These are phyloP conservation scores for Stachybotrys chartarum DNA, from an alignment of 2,329 filamentous ascomycete species.

Conservation along the genomic window DNA sequence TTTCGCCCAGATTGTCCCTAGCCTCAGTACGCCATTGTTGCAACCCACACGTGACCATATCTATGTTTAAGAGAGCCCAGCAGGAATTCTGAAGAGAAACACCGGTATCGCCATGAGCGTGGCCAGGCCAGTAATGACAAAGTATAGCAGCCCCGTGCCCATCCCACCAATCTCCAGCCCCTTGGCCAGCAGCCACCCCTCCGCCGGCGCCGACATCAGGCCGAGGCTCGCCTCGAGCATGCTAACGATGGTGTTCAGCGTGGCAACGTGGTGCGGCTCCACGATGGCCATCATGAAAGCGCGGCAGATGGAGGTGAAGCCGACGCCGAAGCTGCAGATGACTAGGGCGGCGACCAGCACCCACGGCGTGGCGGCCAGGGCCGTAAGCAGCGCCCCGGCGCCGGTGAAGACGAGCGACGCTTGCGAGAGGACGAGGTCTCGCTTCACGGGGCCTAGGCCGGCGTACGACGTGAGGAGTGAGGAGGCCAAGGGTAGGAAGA, in stretches of 20 bases:
- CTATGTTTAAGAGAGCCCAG: conserved; percentile 1
- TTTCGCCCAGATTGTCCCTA: no score
- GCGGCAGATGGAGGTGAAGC: conserved; percentile 34
- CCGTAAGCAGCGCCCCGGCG: conserved; percentile 28
- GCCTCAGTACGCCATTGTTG: neutral
- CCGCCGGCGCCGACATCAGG: conserved; percentile 36
- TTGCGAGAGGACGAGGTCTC: conserved; percentile 33
- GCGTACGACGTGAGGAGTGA: conserved; percentile 20
- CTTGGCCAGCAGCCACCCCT: conserved; percentile 37
- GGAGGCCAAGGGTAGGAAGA: conserved; percentile 28
- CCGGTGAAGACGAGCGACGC: conserved; percentile 21
- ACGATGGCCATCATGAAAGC: conserved; percentile 46
- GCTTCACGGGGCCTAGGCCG: conserved; percentile 22
- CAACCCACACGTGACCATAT: conserved; percentile 10
- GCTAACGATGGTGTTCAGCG: conserved; percentile 44
- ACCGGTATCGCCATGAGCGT: conserved; percentile 19
- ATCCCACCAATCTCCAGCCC: conserved; percentile 38
- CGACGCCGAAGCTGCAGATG: conserved; percentile 36
- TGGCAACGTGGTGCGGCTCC: conserved; percentile 44
- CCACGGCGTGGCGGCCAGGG: conserved; percentile 24
- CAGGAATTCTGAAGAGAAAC: conserved; percentile 19
- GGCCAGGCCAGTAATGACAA: conserved; percentile 27
- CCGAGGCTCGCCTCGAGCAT: conserved; percentile 42
- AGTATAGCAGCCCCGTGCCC: conserved; percentile 44
- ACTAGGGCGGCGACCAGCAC: conserved; percentile 33